phyloP scores from a whole-genome alignment of 2,329 filamentous ascomycete species.

The Ceratocystis variospora region DNA sequence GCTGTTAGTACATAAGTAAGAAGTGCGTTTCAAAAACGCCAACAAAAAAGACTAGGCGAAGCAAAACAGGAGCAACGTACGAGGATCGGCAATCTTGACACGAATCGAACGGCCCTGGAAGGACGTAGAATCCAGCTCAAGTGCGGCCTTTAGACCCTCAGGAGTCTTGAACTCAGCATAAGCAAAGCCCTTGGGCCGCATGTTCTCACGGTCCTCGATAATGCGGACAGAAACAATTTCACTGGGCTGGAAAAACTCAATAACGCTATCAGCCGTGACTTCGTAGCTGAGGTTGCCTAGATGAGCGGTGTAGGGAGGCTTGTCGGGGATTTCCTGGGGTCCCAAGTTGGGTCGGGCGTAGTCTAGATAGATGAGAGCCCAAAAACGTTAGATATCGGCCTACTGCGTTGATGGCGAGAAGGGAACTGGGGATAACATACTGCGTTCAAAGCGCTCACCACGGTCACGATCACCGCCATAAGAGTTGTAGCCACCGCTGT shows the following conservation, averaged over 20 bases:
- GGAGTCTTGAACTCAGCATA: constrained; percentile 87
- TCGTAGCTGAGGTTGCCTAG: constrained; percentile 96
- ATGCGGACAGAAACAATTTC: constrained; percentile 83
- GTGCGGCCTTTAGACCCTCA: constrained; percentile 82
- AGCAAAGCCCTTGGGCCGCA: constrained; percentile 92
- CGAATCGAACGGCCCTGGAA: constrained; percentile 84
- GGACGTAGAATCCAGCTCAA: constrained; percentile 64
- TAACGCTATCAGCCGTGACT: constrained; percentile 68
- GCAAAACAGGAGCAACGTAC: constrained; percentile 41
- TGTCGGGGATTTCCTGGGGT: constrained; percentile 61
- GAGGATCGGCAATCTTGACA: constrained; percentile 92
- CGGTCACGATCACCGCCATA: constrained; percentile 7
- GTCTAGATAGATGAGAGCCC: constrained; percentile 28
- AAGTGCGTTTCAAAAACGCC: not conserved
- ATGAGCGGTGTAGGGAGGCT: constrained; percentile 90
- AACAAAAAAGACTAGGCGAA: not conserved
- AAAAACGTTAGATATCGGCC: constrained; percentile 15
- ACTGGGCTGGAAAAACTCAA: constrained; percentile 73
- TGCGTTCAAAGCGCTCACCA: constrained; percentile 4
- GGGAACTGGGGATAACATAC: not conserved
- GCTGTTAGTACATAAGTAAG: not conserved
- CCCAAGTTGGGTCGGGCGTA: constrained; percentile 58
- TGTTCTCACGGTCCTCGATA: constrained; percentile 88
- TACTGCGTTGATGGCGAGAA: constrained; percentile 3
- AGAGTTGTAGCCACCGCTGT: constrained; percentile 25